phyloP scores from a whole-genome alignment of 2,329 filamentous ascomycete species.

The Penicillium sp. region DNA sequence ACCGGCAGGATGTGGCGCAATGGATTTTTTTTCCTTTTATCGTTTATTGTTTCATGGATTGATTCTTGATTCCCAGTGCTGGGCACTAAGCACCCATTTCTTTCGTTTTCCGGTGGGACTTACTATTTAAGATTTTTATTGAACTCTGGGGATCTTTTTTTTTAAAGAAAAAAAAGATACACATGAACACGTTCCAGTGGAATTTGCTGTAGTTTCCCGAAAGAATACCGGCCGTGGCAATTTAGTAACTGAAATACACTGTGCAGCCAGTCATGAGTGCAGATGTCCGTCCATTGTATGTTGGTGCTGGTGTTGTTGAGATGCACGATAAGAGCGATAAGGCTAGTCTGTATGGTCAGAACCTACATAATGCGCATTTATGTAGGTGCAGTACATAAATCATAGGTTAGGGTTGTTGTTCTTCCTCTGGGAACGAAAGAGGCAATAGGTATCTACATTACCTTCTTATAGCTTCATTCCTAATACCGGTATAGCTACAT shows the following conservation, averaged over 20 bases:
- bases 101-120: constrained; percentile 3
- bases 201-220: not conserved
- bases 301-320: not conserved
- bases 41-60: not conserved
- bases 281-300: not conserved
- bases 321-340: constrained; percentile 9
- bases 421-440: not conserved
- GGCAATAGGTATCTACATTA: no score
- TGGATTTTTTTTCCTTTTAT: not conserved
- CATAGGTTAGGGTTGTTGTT: not conserved
- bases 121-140: not conserved
- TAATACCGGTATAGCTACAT: not conserved
- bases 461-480: not conserved
- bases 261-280: constrained; percentile 3
- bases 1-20: constrained; percentile 11
- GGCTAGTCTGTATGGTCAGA: not conserved
- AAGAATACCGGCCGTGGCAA: constrained; percentile 11
- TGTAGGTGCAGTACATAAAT: not conserved
- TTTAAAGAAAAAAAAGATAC: not conserved
- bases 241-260: constrained; percentile 17
- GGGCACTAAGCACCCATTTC: constrained; percentile 4
- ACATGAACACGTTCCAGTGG: not conserved
- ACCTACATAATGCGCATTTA: not conserved
- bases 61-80: constrained; percentile 10
- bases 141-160: not conserved